Evolutionary conservation across 371 early-diverging fungal genomes (phyloP).

Genomic region (Rhizopus delemar): DNA sequence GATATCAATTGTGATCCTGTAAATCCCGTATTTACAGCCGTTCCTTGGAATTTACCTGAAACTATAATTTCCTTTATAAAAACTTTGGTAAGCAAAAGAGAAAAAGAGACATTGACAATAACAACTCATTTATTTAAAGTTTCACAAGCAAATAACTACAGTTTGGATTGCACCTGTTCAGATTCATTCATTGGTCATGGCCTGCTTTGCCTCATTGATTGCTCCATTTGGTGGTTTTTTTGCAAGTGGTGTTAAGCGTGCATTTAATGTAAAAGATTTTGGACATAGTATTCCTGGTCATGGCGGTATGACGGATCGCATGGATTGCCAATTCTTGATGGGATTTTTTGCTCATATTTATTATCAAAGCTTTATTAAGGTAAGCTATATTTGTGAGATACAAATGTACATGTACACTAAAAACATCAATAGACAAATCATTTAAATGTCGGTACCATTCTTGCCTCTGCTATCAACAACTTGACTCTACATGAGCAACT

Average conservation of each 20-base stretch:
- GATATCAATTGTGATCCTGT: constrained; percentile 48
- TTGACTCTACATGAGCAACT: constrained; percentile 57
- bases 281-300: constrained; percentile 97
- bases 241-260: constrained; percentile 97
- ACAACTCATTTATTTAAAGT: constrained; percentile 12
- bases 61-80: constrained; percentile 29
- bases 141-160: constrained; percentile 31
- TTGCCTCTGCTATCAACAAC: constrained; percentile 53
- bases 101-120: too few relatives aligned
- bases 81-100: constrained; percentile 24
- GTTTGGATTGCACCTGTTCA: constrained; percentile 82
- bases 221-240: constrained; percentile 99
- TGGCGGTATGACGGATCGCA: constrained; percentile 98
- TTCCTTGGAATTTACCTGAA: constrained; percentile 43
- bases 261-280: constrained; percentile 99
- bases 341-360: constrained; percentile 94
- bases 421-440: constrained; percentile 38
- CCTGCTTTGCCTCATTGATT: constrained; percentile 94
- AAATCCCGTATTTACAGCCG: constrained; percentile 50
- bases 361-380: constrained; percentile 85
- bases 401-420: neutral
- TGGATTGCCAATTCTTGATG: constrained; percentile 99
- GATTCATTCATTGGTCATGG: constrained; percentile 87
- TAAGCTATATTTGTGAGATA: constrained; percentile 12
- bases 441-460: constrained; percentile 60